Evolutionary conservation across 2,329 filamentous ascomycete genomes (phyloP), one percentile per base, ranked within the genome.

Genomic region (Hypoxylon sp.): DNA sequence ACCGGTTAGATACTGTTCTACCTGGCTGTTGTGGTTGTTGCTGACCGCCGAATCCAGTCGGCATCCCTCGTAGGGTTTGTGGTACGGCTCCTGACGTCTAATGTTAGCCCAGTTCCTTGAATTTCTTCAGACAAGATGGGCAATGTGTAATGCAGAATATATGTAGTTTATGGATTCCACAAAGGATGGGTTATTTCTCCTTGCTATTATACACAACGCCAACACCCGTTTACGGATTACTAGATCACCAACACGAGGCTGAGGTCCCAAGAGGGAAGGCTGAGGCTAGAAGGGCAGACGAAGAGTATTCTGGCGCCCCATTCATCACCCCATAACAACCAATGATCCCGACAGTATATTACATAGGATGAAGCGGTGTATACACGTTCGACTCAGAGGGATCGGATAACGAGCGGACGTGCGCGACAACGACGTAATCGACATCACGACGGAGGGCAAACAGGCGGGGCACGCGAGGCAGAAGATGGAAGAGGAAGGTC

Each of bases 41-140:
- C 63, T 83, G 82, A 62, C 75, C 75, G 60, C 76, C 78, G 68
- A 85, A 87, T 57, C 79, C 80, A 63, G 76, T 77, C 44, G 83
- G 83, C 72, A 87, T 78, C 63, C 82, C 81, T 63, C 83, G 80
- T 63, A 87, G 69, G 65, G 81, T 76, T 72, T 84, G 84, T 63
- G 82, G 83, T 74, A 82, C 78, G 66, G 80, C 76, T 72, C 80
- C 80, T 83, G 68, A 48, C 45, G 46, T 55, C 49, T 48, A 61
- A 60, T 49, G 69, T 74, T 69, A 74, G 72, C 67, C 61, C 62
- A 63, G 49, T 57, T 51, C 50, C 57, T 44, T 25, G 60, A 43
- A 19, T 44, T 25, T 41, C 29, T 59, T 36, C 34, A 52, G 54
- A 47, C 34, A 52, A 13, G 25, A 47, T 16, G 26, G 45, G 19